Conservation (phyloP, 345 rosid species). For the Salix arbutifolia region DNA sequence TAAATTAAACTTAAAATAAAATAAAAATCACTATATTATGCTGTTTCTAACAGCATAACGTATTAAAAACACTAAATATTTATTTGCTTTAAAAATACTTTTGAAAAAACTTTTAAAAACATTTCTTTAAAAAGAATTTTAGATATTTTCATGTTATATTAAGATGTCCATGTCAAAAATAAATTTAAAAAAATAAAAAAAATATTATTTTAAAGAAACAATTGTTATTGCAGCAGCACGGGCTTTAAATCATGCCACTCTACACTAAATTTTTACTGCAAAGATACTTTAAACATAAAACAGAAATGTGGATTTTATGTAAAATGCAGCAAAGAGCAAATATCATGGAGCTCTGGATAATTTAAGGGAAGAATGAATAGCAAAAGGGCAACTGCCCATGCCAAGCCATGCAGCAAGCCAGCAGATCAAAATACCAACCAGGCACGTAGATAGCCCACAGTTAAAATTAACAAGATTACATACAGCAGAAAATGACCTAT, state of each 20-base stretch:
- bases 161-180: no score
- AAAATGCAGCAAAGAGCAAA: background rate
- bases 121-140: no score
- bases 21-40: no score
- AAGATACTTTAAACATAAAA: background rate
- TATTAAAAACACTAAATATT: no score
- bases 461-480: constrained; percentile 12
- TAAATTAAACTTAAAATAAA: no score
- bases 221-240: no score
- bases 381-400: background rate
- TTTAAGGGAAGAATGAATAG: background rate
- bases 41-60: no score
- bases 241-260: background rate
- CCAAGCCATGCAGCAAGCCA: background rate
- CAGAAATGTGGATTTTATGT: background rate
- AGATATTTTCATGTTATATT: no score
- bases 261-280: background rate
- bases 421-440: background rate
- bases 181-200: no score
- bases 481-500: constrained; percentile 17
- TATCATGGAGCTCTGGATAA: background rate
- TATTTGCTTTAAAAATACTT: no score
- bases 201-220: no score
- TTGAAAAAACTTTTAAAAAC: no score
- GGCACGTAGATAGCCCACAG: background rate